Base-by-base conservation (phyloP, 139 green algal genomes). In the Picochlorum sp. region DNA sequence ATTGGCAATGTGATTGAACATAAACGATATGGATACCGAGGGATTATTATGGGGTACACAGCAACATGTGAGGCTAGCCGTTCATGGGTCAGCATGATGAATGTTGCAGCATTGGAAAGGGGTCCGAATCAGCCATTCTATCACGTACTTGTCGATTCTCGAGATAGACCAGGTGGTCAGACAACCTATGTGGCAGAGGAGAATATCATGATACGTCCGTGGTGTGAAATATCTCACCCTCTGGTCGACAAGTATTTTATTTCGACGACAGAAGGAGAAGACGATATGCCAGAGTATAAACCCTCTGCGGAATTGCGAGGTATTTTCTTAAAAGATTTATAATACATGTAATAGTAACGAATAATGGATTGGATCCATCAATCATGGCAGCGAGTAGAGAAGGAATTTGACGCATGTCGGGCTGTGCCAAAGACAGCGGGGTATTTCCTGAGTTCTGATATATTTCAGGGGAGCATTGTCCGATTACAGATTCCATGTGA, bases 251-350 rank as follows among this genome's bases (percentile, higher is more conserved):
- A 11, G 2, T 41, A 41, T 41, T 41, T 41, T 11, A 11, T 41
- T 11, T 41, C 34, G 7, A 11, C 34, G 7, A 41, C 7, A 41
- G 34, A 41, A 41, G 34, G 8, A 41, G 34, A 57, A 69, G 26
- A 44, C 49, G 8, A 15, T 16, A 44, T 9, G 6, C 20, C 10
- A 56, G 37, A 7, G 62, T 41, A 65, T 56, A 37, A 20, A 37
- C 51, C 62, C 21, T 54, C 45, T 20, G 13, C 15, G 2, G 63
- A 69, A 57, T 24, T 69, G 26, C 50, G 49, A 41, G 63, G 63
- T 20, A 54, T 54, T 20, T 34, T 67, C 7, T 51, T 51, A 21
- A 21, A 28, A 18, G 49, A 69, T 41, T 37, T 49, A 18, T 41
- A 30, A 41, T 34, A 20, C 4, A 23, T 65, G 18, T 28, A 28